Percentiles rank a stretch among this genome's conserved stretches.
Conservation (phyloP, 2,329 filamentous ascomycete species). For the Fusarium tjaetaba region DNA sequence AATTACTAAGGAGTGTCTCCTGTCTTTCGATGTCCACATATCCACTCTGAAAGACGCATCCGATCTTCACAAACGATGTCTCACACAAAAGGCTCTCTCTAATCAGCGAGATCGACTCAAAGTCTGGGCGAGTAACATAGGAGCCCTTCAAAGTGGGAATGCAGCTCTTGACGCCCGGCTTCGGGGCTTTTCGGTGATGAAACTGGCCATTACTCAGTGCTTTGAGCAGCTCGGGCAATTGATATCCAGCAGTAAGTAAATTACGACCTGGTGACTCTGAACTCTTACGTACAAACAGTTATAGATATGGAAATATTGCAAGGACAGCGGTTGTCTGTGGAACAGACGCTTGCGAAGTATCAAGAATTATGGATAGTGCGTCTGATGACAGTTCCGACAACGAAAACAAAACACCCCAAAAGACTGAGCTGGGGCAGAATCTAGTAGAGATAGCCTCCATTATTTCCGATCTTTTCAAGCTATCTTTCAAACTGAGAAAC, state of each 20-base stretch:
- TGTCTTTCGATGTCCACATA: too few relatives aligned
- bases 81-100: neutral
- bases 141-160: neutral
- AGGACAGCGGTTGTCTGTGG: neutral
- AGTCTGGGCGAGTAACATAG: neutral
- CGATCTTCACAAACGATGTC: too few relatives aligned
- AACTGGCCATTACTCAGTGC: neutral
- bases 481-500: neutral
- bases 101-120: neutral
- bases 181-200: neutral
- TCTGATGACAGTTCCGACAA: neutral
- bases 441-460: neutral
- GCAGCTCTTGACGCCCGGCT: neutral
- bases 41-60: too few relatives aligned
- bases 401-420: neutral
- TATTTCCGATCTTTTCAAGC: neutral
- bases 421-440: neutral
- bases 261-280: too few relatives aligned
- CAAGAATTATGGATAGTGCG: neutral
- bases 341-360: neutral
- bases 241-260: neutral
- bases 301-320: neutral
- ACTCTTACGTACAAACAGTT: too few relatives aligned
- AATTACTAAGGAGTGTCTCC: neutral
- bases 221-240: neutral